phyloP scores from a whole-genome alignment of 106 monocot species.

The Triglochin maritima region DNA sequence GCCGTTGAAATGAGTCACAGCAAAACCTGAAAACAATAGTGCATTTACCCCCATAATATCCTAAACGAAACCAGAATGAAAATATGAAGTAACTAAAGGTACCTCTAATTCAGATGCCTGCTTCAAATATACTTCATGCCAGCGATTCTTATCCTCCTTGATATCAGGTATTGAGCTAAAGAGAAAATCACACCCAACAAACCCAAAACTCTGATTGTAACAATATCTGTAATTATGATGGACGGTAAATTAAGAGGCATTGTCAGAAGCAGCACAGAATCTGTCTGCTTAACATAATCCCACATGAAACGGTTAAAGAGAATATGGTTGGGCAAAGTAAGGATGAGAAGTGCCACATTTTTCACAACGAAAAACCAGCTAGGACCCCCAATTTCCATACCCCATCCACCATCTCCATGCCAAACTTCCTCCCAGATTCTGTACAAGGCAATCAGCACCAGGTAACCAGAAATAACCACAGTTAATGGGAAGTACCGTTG shows the following conservation, averaged over 20 bases:
- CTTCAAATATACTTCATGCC: slow-evolving; percentile 95
- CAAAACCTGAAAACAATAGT: no score
- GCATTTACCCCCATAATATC: no score
- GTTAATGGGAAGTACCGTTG: slow-evolving; percentile 91
- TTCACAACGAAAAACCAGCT: slow-evolving; percentile 94
- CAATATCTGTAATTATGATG: slow-evolving; percentile 77
- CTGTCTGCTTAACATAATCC: slow-evolving; percentile 98
- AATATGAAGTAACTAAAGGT: background rate
- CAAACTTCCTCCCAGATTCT: slow-evolving; percentile 83
- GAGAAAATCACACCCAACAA: slow-evolving; percentile 78
- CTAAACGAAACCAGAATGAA: background rate
- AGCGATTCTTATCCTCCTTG: slow-evolving; percentile 80
- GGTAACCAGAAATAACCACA: slow-evolving; percentile 58
- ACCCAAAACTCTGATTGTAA: slow-evolving; percentile 68
- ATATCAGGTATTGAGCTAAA: slow-evolving; percentile 71
- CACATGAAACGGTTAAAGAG: slow-evolving; percentile 98
- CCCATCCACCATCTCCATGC: slow-evolving; percentile 64
- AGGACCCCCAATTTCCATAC: slow-evolving; percentile 73
- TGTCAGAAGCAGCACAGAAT: slow-evolving; percentile 62
- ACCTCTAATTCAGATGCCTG: slow-evolving; percentile 3
- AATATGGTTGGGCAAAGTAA: slow-evolving; percentile 92
- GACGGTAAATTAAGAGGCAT: slow-evolving; percentile 95
- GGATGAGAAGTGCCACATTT: slow-evolving; percentile 75
- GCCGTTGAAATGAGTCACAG: no score
- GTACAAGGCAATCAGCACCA: slow-evolving; percentile 66